These are phyloP conservation scores for Pascua sp. DNA, from an alignment of 1,284 basidiomycete species.

Conservation along the genomic window DNA sequence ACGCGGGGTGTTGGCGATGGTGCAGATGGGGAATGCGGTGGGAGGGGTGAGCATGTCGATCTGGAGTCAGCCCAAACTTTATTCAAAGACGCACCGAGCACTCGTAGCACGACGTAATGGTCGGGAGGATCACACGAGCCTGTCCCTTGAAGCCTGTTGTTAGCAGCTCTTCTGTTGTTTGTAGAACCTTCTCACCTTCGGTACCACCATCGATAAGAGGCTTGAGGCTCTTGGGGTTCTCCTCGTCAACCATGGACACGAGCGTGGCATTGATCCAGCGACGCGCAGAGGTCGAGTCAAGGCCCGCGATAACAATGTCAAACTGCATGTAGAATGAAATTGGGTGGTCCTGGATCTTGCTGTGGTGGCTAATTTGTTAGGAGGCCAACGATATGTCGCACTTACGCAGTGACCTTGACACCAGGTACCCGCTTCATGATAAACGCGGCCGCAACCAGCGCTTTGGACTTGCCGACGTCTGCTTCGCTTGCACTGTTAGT, in stretches of 20 bases:
- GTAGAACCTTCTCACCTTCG: constrained; percentile 60
- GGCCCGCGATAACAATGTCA: constrained; percentile 91
- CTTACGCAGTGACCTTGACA: constrained; percentile 78
- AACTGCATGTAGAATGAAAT: constrained; percentile 97
- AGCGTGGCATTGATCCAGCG: constrained; percentile 99
- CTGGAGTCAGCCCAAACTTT: constrained; percentile 17
- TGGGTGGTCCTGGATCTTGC: constrained; percentile 97
- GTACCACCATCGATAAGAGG: constrained; percentile 99
- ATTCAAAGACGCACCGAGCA: constrained; percentile 59
- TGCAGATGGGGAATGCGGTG: constrained; percentile 96
- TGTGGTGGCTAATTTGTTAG: constrained; percentile 59
- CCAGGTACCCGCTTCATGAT: constrained; percentile 93
- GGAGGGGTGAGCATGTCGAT: constrained; percentile 98
- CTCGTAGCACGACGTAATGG: constrained; percentile 94
- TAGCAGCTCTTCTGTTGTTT: constrained; percentile 34
- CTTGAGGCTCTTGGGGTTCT: constrained; percentile 87
- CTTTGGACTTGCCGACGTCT: constrained; percentile 93
- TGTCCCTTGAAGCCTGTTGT: constrained; percentile 91
- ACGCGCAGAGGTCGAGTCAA: constrained; percentile 95
- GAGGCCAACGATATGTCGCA: too few species aligned
- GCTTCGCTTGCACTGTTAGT: constrained; percentile 22
- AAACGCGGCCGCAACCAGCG: constrained; percentile 87
- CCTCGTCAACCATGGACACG: constrained; percentile 86
- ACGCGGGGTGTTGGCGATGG: constrained; percentile 97
- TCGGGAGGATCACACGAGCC: constrained; percentile 93